Conservation (phyloP, 108 stramenopile species). For the Cyclotella kingstonii region DNA sequence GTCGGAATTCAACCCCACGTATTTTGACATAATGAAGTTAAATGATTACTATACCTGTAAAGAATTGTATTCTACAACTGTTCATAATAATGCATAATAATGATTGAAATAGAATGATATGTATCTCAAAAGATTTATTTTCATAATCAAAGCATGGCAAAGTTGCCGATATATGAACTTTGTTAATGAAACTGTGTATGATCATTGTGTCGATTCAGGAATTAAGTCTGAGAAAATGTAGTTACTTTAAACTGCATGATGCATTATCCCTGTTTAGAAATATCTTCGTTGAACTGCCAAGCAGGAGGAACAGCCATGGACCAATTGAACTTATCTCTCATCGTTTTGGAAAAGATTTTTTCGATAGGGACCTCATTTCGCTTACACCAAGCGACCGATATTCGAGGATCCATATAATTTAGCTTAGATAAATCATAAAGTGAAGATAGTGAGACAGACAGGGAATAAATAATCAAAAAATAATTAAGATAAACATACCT, state of each 20-base stretch:
- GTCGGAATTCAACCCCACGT: slow-evolving; percentile 61
- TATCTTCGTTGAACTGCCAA: slow-evolving; percentile 91
- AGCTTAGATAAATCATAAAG: slow-evolving; percentile 53
- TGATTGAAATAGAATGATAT: background rate
- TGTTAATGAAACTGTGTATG: too few species aligned
- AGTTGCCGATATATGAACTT: too few species aligned
- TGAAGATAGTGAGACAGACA: background rate
- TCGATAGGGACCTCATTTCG: slow-evolving; percentile 94
- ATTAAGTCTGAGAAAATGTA: too few species aligned
- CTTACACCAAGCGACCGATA: slow-evolving; percentile 99
- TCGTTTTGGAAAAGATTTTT: slow-evolving; percentile 94
- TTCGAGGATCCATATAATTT: slow-evolving; percentile 99
- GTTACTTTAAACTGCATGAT: too few species aligned
- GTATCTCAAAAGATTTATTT: background rate
- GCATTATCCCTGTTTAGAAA: slow-evolving; percentile 50
- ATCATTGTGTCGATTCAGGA: too few species aligned
- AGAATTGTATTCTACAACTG: too few species aligned
- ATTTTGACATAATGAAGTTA: too few species aligned
- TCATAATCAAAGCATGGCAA: background rate
- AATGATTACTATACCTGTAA: too few species aligned
- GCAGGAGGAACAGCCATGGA: slow-evolving; percentile 96
- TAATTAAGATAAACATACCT: slow-evolving; percentile 42
- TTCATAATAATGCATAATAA: too few species aligned
- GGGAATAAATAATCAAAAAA: too few species aligned
- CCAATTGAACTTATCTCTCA: slow-evolving; percentile 99